Evolutionary conservation across 805 yeast species (phyloP), one percentile per base, ranked within the genome.

Genomic region (Lipomyces starkeyi): DNA sequence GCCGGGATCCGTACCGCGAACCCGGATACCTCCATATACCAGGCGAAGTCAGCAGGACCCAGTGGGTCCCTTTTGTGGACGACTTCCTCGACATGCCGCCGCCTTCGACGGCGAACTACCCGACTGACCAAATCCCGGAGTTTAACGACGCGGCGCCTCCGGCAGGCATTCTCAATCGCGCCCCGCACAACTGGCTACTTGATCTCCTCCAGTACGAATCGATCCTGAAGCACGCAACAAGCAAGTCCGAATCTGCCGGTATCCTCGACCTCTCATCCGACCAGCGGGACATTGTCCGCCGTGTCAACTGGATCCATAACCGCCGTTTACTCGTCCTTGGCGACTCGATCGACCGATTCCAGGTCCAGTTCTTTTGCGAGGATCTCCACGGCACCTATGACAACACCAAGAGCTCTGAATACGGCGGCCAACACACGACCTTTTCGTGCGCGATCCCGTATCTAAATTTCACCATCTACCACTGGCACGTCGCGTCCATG

Each of bases 381-480:
- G 71, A 61, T 14, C 40, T 63, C 17, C 47, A 49, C 11, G 63
- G 62, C 29, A 34, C 25, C 2, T 29, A 58, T 17, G 27, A 22
- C 11, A 35, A 17, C 17, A 59, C 62, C 22, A 6, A 61, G 20
- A 34, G n/a, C 25, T n/a, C n/a, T 3, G 13, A 52, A 37, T 59
- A 27, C 27, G 71, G 71, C 32, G 71, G 71, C 49, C 58, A 56
- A 53, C 72, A 69, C 64, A 69, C 72, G 8, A 65, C 71, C 11
- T 62, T 59, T 56, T 17, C 34, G 49, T 69, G 72, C 65, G 9
- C 40, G 3, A 14, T 67, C 25, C 67, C 62, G 8, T 11, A 22
- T 32, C 57, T 69, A 27, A 69, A 69, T 49, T 49, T 67, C 59
- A 69, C 72, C 2, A 67, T 67, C 49, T 61, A 40, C 54, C 68